Evolutionary conservation across 805 yeast genomes (phyloP).

Genomic region (Starmerella cellae): DNA sequence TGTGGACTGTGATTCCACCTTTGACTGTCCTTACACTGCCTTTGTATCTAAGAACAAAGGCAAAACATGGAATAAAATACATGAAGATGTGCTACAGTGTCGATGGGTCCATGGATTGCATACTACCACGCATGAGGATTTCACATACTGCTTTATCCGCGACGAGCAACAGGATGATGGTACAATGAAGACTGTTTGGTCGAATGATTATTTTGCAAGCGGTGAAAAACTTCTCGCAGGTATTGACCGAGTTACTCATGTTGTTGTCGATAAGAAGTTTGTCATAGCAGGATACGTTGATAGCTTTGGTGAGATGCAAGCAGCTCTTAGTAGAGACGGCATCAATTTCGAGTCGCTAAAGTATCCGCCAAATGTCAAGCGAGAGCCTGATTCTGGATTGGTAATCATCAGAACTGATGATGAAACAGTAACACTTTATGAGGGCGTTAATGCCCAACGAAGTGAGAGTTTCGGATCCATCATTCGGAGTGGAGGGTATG

Average conservation of each 20-base stretch:
- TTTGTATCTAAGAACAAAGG: constrained; percentile 61
- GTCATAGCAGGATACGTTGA: constrained; percentile 50
- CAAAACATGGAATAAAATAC: constrained; percentile 40
- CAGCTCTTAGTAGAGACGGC: constrained; percentile 73
- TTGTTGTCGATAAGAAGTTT: constrained; percentile 57
- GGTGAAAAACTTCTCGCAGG: constrained; percentile 31
- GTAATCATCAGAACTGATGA: constrained; percentile 66
- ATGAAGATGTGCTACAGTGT: constrained; percentile 46
- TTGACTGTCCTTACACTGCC: constrained; percentile 44
- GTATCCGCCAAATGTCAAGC: constrained; percentile 55
- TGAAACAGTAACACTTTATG: constrained; percentile 61
- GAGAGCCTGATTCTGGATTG: constrained; percentile 54
- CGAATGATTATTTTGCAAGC: constrained; percentile 33
- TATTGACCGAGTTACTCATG: constrained; percentile 57
- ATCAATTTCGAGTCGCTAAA: constrained; percentile 57
- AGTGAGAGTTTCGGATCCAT: constrained; percentile 45
- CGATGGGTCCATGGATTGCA: constrained; percentile 51
- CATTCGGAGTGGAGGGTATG: constrained; percentile 80
- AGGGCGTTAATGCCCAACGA: neutral
- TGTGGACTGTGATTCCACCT: constrained; percentile 39
- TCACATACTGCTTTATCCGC: constrained; percentile 47
- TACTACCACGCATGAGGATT: constrained; percentile 33
- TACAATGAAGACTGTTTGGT: constrained; percentile 30
- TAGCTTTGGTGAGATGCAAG: constrained; percentile 38
- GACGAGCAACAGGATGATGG: neutral